phyloP scores from a whole-genome alignment of 345 rosid genomes.

The Euclidium syriacum region DNA sequence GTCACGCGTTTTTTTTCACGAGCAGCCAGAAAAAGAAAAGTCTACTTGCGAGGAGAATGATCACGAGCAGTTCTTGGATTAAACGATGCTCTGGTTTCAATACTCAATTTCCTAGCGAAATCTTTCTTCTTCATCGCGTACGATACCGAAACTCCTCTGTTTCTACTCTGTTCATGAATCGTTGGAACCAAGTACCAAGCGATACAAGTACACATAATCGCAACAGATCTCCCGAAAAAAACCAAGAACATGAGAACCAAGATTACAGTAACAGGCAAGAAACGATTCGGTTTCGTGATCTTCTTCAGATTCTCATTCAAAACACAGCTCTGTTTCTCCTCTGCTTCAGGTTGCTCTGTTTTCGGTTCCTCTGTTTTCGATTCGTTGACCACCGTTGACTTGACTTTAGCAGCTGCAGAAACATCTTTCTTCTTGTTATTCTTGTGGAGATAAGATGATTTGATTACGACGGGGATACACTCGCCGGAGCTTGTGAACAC shows the following conservation, averaged over 20 bases:
- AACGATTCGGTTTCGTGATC: conserved; percentile 39
- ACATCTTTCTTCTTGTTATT: conserved; percentile 8
- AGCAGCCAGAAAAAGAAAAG: conserved; percentile 20
- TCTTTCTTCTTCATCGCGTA: conserved; percentile 44
- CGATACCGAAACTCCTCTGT: background rate
- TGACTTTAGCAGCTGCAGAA: background rate
- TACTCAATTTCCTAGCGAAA: conserved; percentile 35
- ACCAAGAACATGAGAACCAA: conserved; percentile 51
- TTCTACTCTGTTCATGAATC: conserved; percentile 28
- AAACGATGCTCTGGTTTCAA: conserved; percentile 27
- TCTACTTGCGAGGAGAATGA: conserved; percentile 14
- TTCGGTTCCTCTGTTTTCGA: conserved; percentile 17
- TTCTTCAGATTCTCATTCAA: conserved; percentile 25
- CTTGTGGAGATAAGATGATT: conserved; percentile 23
- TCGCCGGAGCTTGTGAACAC: conserved; percentile 39
- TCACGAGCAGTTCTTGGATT: conserved; percentile 28
- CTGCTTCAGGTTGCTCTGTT: conserved; percentile 23
- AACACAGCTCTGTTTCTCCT: conserved; percentile 22
- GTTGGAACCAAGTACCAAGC: conserved; percentile 66
- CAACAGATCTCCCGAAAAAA: conserved; percentile 62
- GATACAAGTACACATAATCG: conserved; percentile 47
- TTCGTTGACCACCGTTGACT: conserved; percentile 17
- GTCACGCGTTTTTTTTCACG: conserved; percentile 17
- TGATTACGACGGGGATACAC: conserved; percentile 53
- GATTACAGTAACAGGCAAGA: conserved; percentile 41